phyloP scores from a whole-genome alignment of 2,329 filamentous ascomycete genomes.

The Fusarium bactridioides region DNA sequence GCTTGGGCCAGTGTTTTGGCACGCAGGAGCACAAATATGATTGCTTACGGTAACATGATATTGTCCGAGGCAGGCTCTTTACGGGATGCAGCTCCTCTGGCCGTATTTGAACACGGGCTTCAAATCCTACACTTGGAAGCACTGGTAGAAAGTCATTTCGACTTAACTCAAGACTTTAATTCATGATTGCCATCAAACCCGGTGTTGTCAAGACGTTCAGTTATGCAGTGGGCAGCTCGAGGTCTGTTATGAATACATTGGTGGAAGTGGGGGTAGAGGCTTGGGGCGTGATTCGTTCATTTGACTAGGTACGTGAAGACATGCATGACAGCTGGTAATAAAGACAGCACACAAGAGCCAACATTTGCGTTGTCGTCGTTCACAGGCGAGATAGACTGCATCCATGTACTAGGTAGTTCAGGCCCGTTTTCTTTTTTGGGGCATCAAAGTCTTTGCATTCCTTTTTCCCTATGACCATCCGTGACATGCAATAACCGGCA shows the following conservation, averaged over 20 bases:
- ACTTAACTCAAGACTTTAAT: conserved; percentile 2
- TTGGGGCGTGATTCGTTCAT: conserved; percentile 5
- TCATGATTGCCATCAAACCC: background rate
- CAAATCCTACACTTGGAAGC: background rate
- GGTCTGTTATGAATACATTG: background rate
- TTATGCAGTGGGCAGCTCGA: background rate
- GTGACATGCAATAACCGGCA: conserved; percentile 55
- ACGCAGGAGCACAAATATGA: conserved; percentile 17
- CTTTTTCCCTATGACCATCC: conserved; percentile 58
- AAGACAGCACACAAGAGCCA: background rate
- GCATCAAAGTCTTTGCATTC: conserved; percentile 51
- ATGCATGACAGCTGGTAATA: background rate
- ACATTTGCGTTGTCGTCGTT: conserved; percentile 3
- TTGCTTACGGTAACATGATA: background rate
- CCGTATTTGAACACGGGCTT: conserved; percentile 19
- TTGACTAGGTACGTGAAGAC: background rate
- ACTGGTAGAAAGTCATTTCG: background rate
- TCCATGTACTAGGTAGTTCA: conserved; percentile 21
- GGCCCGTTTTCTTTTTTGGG: conserved; percentile 40
- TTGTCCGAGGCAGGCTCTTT: conserved; percentile 2
- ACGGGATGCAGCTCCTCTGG: background rate
- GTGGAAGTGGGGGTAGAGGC: background rate
- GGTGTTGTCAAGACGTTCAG: background rate
- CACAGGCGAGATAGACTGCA: conserved; percentile 12
- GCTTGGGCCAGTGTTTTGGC: conserved; percentile 31